Evolutionary conservation across 768 basidiomycete species (phyloP).

Genomic region (Russula emetica): DNA sequence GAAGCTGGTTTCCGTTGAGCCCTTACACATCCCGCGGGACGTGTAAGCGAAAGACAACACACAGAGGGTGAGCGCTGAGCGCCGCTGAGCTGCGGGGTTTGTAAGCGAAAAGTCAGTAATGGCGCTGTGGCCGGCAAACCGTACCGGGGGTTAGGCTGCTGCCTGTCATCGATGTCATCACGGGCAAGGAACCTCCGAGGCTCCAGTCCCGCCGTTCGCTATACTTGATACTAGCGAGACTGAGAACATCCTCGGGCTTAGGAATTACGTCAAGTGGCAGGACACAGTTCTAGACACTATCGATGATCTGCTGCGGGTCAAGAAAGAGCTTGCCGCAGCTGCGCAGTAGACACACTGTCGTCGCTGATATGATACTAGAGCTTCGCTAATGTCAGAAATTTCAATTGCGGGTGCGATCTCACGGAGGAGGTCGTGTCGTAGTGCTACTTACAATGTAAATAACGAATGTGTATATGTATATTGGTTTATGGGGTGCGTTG

Average conservation of each 20-base stretch:
- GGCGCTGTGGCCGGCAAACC: no score
- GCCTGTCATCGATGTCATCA: slow-evolving; percentile 16
- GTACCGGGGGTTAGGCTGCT: no score
- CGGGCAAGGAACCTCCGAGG: slow-evolving; percentile 5
- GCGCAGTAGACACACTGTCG: neutral
- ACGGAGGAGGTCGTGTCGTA: slow-evolving; percentile 5
- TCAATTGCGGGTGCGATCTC: slow-evolving; percentile 6
- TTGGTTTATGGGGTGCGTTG: no score
- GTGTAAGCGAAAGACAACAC: no score
- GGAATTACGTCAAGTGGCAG: slow-evolving; percentile 22
- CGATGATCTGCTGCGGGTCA: slow-evolving; percentile 21
- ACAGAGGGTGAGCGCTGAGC: no score
- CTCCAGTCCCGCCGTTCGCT: neutral
- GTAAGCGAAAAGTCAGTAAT: no score
- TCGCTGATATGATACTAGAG: neutral
- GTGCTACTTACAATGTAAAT: no score
- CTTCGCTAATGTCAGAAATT: neutral
- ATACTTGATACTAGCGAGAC: slow-evolving; percentile 11
- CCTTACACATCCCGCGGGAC: no score
- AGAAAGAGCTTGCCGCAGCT: slow-evolving; percentile 8
- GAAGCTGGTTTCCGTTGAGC: no score
- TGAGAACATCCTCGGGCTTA: slow-evolving; percentile 11
- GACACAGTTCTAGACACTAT: slow-evolving; percentile 24
- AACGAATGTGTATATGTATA: no score
- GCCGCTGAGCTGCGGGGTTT: no score